Evolutionary conservation across 169 alveolate species (phyloP), one percentile per base, ranked within the genome.

Genomic region (Eimeria brunetti): DNA sequence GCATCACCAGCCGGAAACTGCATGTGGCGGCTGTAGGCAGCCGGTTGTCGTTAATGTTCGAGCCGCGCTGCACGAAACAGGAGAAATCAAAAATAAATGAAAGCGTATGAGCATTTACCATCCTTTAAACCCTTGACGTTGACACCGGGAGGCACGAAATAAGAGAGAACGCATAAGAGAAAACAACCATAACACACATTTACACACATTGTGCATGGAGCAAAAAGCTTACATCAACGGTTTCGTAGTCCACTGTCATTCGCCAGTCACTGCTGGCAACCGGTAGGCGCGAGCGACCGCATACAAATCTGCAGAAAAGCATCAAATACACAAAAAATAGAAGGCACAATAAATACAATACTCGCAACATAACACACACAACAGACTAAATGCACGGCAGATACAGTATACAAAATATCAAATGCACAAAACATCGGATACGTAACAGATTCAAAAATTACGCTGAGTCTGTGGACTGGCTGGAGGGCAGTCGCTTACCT

Each of bases 21-120:
- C 99, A 98, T 9, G 99, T 98, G 46, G 99, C 98, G 38, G 99
- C 97, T 58, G 99, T 98, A 64, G 99, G 99, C 71, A 98, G 97
- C 85, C 99, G 95, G 89, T 96, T 95, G 96, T 98, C 99, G 86
- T 96, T 80, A 62, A 78, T 20, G 91, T 56, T 62, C 18, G 90
- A 73, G 69, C 49, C 64, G n/a, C 88, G 91, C 71, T 83, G 92
- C 91, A 67, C 76, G 12, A 38, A 33, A 80, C 73, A 91, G 62
- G 62, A 46, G 71, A 71, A 38, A 49, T 7, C 60, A 81, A n/a
- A 30, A n/a, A 14, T 20, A 41, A 67, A n/a, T 22, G 76, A n/a
- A 9, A 67, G 18, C 12, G 3, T 16, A 69, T 30, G 38, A 81
- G 51, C 27, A 33, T 46, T 6, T 33, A 30, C 67, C 20, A 30